A percentile compares a stretch with the other conserved stretches of the same genome.
These are phyloP conservation scores for Plantago elongata DNA, from an alignment of 257 asterid genomes.

Conservation along the genomic window DNA sequence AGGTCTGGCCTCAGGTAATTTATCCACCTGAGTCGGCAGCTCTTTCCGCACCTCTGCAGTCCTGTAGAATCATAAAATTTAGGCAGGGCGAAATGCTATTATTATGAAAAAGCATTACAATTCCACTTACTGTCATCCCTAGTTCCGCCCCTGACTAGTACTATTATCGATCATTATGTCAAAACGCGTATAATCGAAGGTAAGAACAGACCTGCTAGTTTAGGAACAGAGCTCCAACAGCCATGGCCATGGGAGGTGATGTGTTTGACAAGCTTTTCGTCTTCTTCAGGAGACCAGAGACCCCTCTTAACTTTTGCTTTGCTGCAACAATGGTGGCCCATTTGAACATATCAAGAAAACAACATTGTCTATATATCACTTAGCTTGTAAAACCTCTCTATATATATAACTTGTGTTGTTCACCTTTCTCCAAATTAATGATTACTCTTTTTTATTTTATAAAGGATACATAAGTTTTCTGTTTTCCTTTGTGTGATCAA, in stretches of 20 bases:
- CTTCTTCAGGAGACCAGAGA: slow-evolving; percentile 95
- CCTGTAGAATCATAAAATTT: slow-evolving; percentile 35
- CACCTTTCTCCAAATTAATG: slow-evolving; percentile 19
- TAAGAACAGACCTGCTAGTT: slow-evolving; percentile 50
- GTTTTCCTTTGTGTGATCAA: slow-evolving; percentile 42
- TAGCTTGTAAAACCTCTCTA: neutral
- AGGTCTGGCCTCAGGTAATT: slow-evolving; percentile 88
- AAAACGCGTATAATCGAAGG: neutral
- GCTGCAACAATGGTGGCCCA: slow-evolving; percentile 94
- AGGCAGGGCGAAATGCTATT: no score
- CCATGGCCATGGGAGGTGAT: slow-evolving; percentile 76
- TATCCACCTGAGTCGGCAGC: slow-evolving; percentile 91
- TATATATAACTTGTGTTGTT: slow-evolving; percentile 15
- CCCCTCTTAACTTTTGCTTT: slow-evolving; percentile 93
- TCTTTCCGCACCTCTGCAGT: slow-evolving; percentile 88
- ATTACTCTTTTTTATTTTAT: neutral
- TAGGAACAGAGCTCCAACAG: slow-evolving; percentile 96
- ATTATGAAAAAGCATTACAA: no score
- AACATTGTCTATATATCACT: slow-evolving; percentile 13
- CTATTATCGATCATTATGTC: no score
- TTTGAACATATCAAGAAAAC: slow-evolving; percentile 14
- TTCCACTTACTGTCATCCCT: no score
- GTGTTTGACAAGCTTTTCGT: slow-evolving; percentile 66
- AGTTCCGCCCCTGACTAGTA: no score
- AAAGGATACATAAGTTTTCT: slow-evolving; percentile 8